phyloP scores from a whole-genome alignment of 2,329 filamentous ascomycete species.

The Fusarium annulatum region DNA sequence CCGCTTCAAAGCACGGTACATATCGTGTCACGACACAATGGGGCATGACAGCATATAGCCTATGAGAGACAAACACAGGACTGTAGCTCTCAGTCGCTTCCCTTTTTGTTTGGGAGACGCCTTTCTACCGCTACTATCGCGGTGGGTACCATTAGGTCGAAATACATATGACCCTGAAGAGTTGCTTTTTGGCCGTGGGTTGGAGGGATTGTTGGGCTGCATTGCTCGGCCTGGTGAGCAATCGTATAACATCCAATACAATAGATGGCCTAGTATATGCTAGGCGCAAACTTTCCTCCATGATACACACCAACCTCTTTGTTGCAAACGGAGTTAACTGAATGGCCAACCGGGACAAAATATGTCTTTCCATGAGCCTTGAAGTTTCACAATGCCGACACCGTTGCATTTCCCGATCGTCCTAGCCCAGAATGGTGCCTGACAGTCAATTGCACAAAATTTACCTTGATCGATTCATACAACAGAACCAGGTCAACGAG shows the following conservation, averaged over 20 bases:
- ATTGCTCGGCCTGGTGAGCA: conserved; percentile 1
- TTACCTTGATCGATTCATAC: not conserved
- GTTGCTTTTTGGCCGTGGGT: conserved; percentile 27
- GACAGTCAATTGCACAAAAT: not conserved
- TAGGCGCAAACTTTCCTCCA: conserved; percentile 14
- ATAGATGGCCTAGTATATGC: not conserved
- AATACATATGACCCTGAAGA: conserved; percentile 13
- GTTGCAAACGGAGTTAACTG: not conserved
- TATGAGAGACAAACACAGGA: not conserved
- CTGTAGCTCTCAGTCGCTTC: conserved; percentile 9
- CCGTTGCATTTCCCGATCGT: conserved; percentile 19
- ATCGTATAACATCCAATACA: conserved; percentile 17
- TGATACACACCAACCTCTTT: conserved; percentile 9
- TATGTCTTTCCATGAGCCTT: conserved; percentile 3
- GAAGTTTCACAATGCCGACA: conserved; percentile 22
- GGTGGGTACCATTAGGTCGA: conserved; percentile 29
- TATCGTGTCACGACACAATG: conserved; percentile 13
- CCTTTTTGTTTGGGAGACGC: not conserved
- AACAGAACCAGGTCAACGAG: not conserved
- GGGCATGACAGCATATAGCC: conserved; percentile 17
- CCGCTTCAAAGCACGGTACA: conserved; percentile 11
- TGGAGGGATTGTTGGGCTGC: conserved; percentile 21
- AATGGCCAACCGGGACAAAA: not conserved
- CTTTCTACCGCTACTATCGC: conserved; percentile 12
- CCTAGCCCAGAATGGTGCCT: conserved; percentile 8